A percentile compares a stretch with the other conserved stretches of the same genome.
phyloP scores from a whole-genome alignment of 1,139 yeast genomes.

The Pneumocystis carinii region DNA sequence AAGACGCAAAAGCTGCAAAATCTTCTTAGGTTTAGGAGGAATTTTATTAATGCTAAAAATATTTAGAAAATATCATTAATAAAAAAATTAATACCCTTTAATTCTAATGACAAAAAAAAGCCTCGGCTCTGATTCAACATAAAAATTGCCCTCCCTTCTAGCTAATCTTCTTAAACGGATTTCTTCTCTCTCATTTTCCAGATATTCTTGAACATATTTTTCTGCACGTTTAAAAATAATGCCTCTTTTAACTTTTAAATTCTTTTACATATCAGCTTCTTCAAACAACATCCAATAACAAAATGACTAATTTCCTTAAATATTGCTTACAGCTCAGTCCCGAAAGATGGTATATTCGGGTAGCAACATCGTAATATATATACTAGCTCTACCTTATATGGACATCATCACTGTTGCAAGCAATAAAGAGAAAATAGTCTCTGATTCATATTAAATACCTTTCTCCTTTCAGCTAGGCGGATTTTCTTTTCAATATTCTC shows the following conservation, averaged over 20 bases:
- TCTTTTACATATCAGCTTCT: conserved; percentile 14
- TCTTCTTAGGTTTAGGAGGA: conserved; percentile 99
- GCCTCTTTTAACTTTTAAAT: conserved; percentile 53
- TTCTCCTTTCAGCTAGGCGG: conserved; percentile 75
- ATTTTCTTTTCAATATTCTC: conserved; percentile 71
- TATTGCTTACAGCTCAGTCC: conserved; percentile 50
- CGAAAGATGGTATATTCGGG: conserved; percentile 71
- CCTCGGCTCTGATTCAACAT: conserved; percentile 94
- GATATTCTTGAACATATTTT: conserved; percentile 94
- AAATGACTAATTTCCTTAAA: conserved; percentile 10
- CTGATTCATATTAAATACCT: conserved; percentile 41
- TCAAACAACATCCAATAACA: conserved; percentile 4
- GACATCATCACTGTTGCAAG: background rate
- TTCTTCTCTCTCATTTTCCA: conserved; percentile 84
- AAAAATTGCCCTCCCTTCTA: conserved; percentile 89
- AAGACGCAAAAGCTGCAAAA: conserved; percentile 91
- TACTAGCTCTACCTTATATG: background rate
- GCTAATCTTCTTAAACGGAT: conserved; percentile 92
- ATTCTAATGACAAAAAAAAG: conserved; percentile 96
- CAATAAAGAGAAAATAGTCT: background rate
- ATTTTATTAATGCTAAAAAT: conserved; percentile 60
- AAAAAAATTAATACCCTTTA: conserved; percentile 49
- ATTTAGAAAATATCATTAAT: background rate
- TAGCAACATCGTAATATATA: background rate
- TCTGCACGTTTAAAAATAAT: conserved; percentile 95